Evolutionary conservation across 208 protist genomes (phyloP).

Genomic region (Wallacemonas rigidus): DNA sequence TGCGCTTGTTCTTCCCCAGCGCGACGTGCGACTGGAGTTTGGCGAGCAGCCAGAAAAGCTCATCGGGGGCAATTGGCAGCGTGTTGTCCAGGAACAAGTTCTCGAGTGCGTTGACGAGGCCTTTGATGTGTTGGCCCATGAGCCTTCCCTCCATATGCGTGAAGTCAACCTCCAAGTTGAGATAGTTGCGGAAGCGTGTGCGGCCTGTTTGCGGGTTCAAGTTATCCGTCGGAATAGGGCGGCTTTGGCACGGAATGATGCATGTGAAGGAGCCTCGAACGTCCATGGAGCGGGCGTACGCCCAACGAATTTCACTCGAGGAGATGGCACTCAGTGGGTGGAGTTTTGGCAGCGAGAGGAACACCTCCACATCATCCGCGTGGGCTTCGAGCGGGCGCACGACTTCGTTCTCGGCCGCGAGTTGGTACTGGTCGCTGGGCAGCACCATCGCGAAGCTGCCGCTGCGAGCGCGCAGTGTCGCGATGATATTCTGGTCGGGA

Average conservation of each 20-base stretch:
- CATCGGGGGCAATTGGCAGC: constrained; percentile 62
- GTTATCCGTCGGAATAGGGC: constrained; percentile 47
- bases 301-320: constrained; percentile 46
- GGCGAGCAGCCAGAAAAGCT: constrained; percentile 86
- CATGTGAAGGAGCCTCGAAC: constrained; percentile 64
- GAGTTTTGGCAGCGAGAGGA: constrained; percentile 55
- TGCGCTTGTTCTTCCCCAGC: constrained; percentile 73
- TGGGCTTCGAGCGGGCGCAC: constrained; percentile 62
- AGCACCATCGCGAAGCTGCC: constrained; percentile 67
- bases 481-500: constrained; percentile 65
- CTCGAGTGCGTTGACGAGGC: constrained; percentile 54
- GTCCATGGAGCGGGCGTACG: constrained; percentile 37
- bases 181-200: constrained; percentile 63
- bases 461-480: constrained; percentile 45
- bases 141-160: constrained; percentile 55
- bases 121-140: constrained; percentile 69
- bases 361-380: constrained; percentile 49
- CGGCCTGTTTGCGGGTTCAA: constrained; percentile 45
- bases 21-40: constrained; percentile 77
- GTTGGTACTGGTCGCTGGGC: constrained; percentile 77
- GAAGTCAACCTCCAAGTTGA: constrained; percentile 71
- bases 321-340: constrained; percentile 70
- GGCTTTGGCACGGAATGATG: constrained; percentile 68
- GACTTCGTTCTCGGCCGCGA: constrained; percentile 80
- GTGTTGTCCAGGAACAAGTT: constrained; percentile 78